Conservation (phyloP, 1,284 basidiomycete genomes). For the Fistulina hepatica region DNA sequence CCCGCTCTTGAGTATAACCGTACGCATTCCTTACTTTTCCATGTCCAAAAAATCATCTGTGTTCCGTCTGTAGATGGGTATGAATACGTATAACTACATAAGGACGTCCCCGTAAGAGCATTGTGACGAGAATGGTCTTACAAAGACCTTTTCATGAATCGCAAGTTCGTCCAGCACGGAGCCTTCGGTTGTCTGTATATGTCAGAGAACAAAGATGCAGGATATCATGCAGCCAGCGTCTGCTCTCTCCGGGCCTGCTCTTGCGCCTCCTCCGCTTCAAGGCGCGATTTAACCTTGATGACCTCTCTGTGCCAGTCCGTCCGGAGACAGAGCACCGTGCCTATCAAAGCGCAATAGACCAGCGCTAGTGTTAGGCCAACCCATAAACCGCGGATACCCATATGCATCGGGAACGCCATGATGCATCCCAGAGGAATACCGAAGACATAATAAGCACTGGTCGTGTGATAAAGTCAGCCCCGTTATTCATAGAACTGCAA, state of each 20-base stretch:
- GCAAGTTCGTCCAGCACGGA: no score
- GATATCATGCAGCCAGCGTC: background rate
- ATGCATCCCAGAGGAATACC: constrained; percentile 59
- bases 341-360: constrained; percentile 38
- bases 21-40: no score
- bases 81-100: no score
- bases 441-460: constrained; percentile 57
- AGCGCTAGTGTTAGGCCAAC: constrained; percentile 53
- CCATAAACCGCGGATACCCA: constrained; percentile 55
- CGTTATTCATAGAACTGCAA: background rate
- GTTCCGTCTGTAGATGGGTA: no score
- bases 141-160: no score
- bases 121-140: no score
- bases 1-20: no score
- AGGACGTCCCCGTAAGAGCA: no score
- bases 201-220: background rate
- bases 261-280: constrained; percentile 26
- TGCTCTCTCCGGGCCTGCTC: constrained; percentile 3
- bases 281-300: constrained; percentile 40
- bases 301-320: constrained; percentile 60
- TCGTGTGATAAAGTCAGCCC: constrained; percentile 4
- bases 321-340: constrained; percentile 37
- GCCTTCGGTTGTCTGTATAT: no score
- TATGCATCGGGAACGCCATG: constrained; percentile 43
- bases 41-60: no score